Evolutionary conservation across 2,329 filamentous ascomycete species (phyloP).

Genomic region (Torrubiellomyces zombiae): DNA sequence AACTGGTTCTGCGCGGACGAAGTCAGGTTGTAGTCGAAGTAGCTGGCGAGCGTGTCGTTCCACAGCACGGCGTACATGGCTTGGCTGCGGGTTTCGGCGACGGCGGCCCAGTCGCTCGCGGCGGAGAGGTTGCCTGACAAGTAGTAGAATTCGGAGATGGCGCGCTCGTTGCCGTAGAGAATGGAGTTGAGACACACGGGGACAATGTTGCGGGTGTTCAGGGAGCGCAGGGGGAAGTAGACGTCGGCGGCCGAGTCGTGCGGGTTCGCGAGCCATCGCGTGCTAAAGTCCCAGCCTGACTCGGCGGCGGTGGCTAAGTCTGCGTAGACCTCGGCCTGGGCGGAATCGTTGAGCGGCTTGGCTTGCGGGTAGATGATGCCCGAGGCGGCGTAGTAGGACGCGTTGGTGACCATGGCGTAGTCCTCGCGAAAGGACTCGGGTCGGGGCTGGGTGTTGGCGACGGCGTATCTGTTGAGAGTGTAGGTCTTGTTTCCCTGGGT

Average conservation of each 20-base stretch:
- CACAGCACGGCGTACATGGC: slow-evolving; percentile 49
- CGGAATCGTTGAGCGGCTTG: slow-evolving; percentile 29
- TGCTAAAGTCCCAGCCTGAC: slow-evolving; percentile 47
- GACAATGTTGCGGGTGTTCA: slow-evolving; percentile 41
- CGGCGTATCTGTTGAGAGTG: slow-evolving; percentile 39
- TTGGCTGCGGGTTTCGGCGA: slow-evolving; percentile 35
- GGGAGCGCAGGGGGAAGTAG: slow-evolving; percentile 48
- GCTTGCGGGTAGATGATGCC: slow-evolving; percentile 41
- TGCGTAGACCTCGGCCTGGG: slow-evolving; percentile 37
- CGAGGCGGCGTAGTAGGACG: slow-evolving; percentile 40
- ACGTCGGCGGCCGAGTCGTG: slow-evolving; percentile 39
- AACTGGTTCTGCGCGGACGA: slow-evolving; percentile 38
- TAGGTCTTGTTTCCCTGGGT: slow-evolving; percentile 29
- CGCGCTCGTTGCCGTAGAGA: slow-evolving; percentile 46
- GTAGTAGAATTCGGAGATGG: slow-evolving; percentile 38
- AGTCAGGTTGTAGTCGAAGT: slow-evolving; percentile 55
- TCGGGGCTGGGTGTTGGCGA: slow-evolving; percentile 47
- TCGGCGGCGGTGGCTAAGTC: slow-evolving; percentile 51
- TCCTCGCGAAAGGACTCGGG: slow-evolving; percentile 53
- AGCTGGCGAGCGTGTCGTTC: slow-evolving; percentile 44
- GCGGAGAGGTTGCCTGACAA: slow-evolving; percentile 31
- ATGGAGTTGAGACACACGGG: slow-evolving; percentile 54
- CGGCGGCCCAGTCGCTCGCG: slow-evolving; percentile 29
- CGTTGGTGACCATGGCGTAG: slow-evolving; percentile 47
- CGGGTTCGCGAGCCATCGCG: slow-evolving; percentile 41